Conservation (phyloP, 192 early-diverging fungal species). For the Mortierella hygrophila region DNA sequence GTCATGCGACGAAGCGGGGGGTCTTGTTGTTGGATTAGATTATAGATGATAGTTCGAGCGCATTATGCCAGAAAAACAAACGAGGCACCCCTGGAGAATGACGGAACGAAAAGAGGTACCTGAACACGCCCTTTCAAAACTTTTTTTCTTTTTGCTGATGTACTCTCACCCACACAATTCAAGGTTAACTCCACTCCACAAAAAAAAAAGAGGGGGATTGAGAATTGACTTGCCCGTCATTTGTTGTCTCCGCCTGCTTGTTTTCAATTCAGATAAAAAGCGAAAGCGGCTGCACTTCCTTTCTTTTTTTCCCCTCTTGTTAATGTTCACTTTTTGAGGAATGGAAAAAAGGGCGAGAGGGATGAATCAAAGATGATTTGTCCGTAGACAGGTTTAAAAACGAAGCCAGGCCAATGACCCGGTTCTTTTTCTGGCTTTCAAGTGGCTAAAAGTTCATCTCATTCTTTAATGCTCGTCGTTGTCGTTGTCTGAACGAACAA, state of each 20-base stretch:
- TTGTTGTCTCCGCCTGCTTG: not conserved
- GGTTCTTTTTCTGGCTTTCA: not conserved
- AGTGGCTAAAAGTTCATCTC: not conserved
- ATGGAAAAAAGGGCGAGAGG: not conserved
- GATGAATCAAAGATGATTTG: not conserved
- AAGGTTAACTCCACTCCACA: slow-evolving; percentile 1
- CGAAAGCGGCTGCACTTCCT: not conserved
- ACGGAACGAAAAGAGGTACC: not conserved
- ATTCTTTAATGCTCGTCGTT: not conserved
- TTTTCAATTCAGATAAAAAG: not conserved
- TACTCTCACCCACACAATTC: not conserved
- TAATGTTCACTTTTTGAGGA: not conserved
- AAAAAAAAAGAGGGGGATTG: not conserved
- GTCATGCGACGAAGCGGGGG: not conserved
- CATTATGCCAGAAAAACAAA: not conserved
- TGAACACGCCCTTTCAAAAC: not conserved
- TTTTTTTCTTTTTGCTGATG: not conserved
- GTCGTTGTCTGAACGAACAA: no score
- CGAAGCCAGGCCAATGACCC: not conserved
- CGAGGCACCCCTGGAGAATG: not conserved
- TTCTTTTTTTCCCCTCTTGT: not conserved
- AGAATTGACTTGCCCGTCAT: not conserved
- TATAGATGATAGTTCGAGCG: not conserved
- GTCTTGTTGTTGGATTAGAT: not conserved
- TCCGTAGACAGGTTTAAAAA: not conserved